Evolutionary conservation across 2,329 filamentous ascomycete species (phyloP).

Genomic region (Zymoseptoria brevis): DNA sequence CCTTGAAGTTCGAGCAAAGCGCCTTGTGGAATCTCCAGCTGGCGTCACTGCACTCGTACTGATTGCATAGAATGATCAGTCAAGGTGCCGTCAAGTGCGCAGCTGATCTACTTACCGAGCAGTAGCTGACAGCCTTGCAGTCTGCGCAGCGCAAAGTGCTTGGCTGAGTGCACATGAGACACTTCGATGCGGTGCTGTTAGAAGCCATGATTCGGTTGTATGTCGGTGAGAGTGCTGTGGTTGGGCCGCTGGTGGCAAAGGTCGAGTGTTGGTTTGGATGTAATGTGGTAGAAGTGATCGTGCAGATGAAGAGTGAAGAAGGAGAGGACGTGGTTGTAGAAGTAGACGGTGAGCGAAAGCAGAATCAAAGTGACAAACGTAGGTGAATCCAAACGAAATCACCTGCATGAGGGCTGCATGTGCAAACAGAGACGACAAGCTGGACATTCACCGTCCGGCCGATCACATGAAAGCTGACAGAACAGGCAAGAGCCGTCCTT

Average conservation of each 20-base stretch:
- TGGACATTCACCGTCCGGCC: not conserved
- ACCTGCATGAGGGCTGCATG: not conserved
- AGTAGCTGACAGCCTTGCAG: not conserved
- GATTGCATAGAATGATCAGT: no score
- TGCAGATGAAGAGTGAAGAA: not conserved
- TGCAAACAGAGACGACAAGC: not conserved
- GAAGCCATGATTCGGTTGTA: not conserved
- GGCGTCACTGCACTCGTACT: constrained; percentile 3
- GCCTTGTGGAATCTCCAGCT: constrained; percentile 4
- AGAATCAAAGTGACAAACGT: not conserved
- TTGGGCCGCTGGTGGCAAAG: not conserved
- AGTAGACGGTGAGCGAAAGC: no score
- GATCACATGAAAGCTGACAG: not conserved
- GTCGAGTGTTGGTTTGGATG: not conserved
- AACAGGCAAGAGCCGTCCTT: not conserved
- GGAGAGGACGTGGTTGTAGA: not conserved
- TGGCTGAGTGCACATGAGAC: not conserved
- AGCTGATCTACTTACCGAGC: not conserved
- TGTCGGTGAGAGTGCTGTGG: not conserved
- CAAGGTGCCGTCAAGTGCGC: no score
- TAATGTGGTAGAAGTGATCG: not conserved
- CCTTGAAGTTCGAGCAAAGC: constrained; percentile 1
- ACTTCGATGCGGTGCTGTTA: not conserved
- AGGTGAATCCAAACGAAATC: not conserved
- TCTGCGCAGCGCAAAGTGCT: not conserved